phyloP scores from a whole-genome alignment of 1,284 basidiomycete species.

The Boletus semigastroideus region DNA sequence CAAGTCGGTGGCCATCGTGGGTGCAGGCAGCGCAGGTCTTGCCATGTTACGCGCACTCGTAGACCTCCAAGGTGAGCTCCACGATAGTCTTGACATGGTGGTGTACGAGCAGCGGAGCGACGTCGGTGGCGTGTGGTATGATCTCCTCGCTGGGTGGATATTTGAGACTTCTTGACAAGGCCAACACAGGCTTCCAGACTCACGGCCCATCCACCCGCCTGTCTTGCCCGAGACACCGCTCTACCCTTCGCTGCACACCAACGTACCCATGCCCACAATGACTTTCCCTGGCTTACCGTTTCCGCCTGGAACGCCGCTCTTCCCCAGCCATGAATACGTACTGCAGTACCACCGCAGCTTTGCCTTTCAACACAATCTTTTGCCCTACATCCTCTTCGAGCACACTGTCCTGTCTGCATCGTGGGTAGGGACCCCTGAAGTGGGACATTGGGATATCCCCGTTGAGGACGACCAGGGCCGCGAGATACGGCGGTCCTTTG shows the following conservation, averaged over 20 bases:
- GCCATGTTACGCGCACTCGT: constrained; percentile 50
- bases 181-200: constrained; percentile 46
- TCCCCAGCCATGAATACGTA: constrained; percentile 47
- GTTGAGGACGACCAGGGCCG: constrained; percentile 20
- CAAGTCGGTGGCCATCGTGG: constrained; percentile 54
- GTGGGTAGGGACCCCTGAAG: constrained; percentile 43
- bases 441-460: constrained; percentile 46
- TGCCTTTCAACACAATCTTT: constrained; percentile 40
- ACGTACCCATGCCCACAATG: constrained; percentile 54
- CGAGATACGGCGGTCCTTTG: constrained; percentile 33
- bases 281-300: constrained; percentile 54
- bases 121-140: constrained; percentile 53
- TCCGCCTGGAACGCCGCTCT: constrained; percentile 43
- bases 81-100: constrained; percentile 44
- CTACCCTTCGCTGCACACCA: constrained; percentile 54
- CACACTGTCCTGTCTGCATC: constrained; percentile 44
- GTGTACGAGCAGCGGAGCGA: constrained; percentile 51
- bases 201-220: constrained; percentile 41
- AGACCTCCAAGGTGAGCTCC: constrained; percentile 43
- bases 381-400: constrained; percentile 37
- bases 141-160: background rate
- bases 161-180: too few species aligned
- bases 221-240: constrained; percentile 52
- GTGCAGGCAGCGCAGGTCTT: constrained; percentile 54
- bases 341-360: constrained; percentile 48